Base-by-base conservation (phyloP, 345 rosid species). In the Alliaria petiolata region DNA sequence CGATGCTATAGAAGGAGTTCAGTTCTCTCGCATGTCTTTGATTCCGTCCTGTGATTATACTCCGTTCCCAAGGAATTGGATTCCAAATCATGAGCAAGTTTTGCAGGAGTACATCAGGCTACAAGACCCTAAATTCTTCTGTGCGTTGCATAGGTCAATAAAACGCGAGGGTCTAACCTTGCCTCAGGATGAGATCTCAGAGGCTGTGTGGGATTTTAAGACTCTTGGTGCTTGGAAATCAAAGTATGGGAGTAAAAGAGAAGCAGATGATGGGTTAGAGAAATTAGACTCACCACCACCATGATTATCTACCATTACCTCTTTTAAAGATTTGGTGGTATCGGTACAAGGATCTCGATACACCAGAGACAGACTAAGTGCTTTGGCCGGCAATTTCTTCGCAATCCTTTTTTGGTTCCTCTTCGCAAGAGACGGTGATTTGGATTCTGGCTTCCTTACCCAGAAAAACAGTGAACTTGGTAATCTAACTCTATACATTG, bases 1-100 rank as follows among this genome's bases (percentile, higher is more conserved):
- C 8, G 97, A 95, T 78, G 88, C 89, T 67, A 91, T 95, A 49
- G 93, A 95, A 83, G 88, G 99, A 46, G 90, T 95, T 80, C 97
- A 88, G 65, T 95, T 95, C 77, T 88, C 96, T 2, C 96, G 80
- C 69, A 91, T 89, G 97, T 85, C 99, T 20, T 62, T 81, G 78
- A 91, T 95, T 78, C 99, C 99, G 7, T 85, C 89, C 5, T 91
- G 97, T 75, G 99, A 95, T 79, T 95, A 95, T 79, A 80, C 96
- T 59, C 93, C 95, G 55, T 86, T 95, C 77, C 93, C 96, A 0
- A 81, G 88, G 82, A 91, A 88, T 47, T 95, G 97, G 96, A 62
- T 88, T 7, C 99, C 99, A 0, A 80, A 83, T 52, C 99, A 95
- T 59, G 99, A 95, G 72, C 83, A 74, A 66, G 76, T 91, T 65